Percentiles rank a stretch among this genome's conserved stretches.
phyloP scores from a whole-genome alignment of 1,284 basidiomycete genomes.

The Cystobasidiaceae sp. region DNA sequence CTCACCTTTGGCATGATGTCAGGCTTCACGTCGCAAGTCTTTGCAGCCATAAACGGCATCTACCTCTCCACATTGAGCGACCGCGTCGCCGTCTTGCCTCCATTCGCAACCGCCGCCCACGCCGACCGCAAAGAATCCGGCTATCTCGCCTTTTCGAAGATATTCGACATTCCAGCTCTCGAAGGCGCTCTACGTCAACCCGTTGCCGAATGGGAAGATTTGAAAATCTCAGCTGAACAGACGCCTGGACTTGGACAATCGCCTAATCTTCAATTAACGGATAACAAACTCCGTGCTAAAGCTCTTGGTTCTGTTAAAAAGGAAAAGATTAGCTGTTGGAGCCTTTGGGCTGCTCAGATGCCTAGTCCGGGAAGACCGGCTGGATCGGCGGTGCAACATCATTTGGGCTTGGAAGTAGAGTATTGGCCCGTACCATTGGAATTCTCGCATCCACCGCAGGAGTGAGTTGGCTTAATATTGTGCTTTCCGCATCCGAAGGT shows the following conservation, averaged over 20 bases:
- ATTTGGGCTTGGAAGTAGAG: slow-evolving; percentile 21
- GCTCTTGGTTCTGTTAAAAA: not conserved
- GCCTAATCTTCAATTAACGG: not conserved
- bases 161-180: slow-evolving; percentile 14
- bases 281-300: slow-evolving; percentile 1
- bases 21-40: slow-evolving; percentile 23
- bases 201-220: slow-evolving; percentile 12
- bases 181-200: slow-evolving; percentile 18
- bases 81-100: slow-evolving; percentile 17
- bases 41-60: slow-evolving; percentile 19
- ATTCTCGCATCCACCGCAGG: slow-evolving; percentile 26
- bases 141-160: slow-evolving; percentile 12
- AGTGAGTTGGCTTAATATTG: not conserved
- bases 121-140: slow-evolving; percentile 18
- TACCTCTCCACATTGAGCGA: slow-evolving; percentile 24
- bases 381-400: slow-evolving; percentile 22
- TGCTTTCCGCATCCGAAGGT: not conserved
- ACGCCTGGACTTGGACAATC: not conserved
- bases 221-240: slow-evolving; percentile 24
- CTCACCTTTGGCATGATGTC: slow-evolving; percentile 28
- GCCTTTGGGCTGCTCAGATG: slow-evolving; percentile 30
- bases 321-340: slow-evolving; percentile 29
- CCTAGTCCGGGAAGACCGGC: slow-evolving; percentile 17
- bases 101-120: slow-evolving; percentile 5
- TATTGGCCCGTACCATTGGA: slow-evolving; percentile 16